Base-by-base conservation (phyloP, 441 rosid genomes). In the Eutrema salsugineum region DNA sequence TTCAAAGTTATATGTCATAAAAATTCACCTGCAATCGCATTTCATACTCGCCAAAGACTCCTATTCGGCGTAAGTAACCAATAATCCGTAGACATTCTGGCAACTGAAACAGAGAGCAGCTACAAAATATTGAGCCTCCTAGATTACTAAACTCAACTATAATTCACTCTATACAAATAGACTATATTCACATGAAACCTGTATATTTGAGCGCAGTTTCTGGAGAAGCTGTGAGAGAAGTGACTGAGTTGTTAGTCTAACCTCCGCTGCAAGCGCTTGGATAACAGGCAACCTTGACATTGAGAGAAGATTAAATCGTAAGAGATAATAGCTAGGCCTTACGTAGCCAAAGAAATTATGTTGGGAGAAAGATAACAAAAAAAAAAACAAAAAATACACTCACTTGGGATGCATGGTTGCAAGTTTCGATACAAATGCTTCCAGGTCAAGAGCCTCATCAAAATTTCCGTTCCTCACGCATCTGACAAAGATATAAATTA, bases 331-430 rank as follows among this genome's bases (percentile, higher is more conserved):
- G 36, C 59, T 69, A 40, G 30, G 76, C 50, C n/a, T 17, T 68
- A 30, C 68, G 57, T 67, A 72, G 19, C 43, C 35, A 59, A 73
- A 74, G 17, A 64, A 15, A 9, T 40, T 10, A 2, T 24, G 27
- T 24, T 24, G 20, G 6, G 19, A 66, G 57, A 54, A 63, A 69
- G 57, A 69, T 7, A 30, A 66, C 17, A 55, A 8, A 47, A 16
- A 66, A 61, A 64, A 53, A 36, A 28, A 64, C 49, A 36, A 28
- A 28, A 28, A 30, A 30, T 0, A 81, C 96, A 81, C 97, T 94
- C 82, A 94, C 99, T 89, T 89, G 59, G 99, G 94, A 81, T 92
- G 99, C 97, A 94, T 84, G 30, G 98, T 90, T 10, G 91, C 86
- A 66, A 94, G 98, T 78, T 90, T 92, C 32, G 85, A 77, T 47